Conservation (phyloP, 345 rosid genomes). For the Erysimum cheiranthoides region DNA sequence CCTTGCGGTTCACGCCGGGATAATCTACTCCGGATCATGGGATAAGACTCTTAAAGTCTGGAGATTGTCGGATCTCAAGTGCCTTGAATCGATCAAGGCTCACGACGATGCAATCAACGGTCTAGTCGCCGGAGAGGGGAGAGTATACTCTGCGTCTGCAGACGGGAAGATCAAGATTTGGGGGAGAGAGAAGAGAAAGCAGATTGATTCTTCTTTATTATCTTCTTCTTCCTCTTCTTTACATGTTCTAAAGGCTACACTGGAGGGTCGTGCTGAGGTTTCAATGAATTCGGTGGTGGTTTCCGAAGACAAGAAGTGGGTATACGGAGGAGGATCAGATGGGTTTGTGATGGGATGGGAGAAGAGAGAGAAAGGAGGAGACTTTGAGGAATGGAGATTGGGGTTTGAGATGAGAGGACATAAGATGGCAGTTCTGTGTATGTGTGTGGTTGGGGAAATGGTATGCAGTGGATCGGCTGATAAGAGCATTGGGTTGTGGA, state of each 20-base stretch:
- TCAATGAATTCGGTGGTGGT: constrained; percentile 73
- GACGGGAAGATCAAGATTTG: constrained; percentile 91
- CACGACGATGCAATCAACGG: constrained; percentile 89
- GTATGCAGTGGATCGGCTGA: constrained; percentile 90
- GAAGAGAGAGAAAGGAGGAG: constrained; percentile 43
- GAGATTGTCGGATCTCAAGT: constrained; percentile 83
- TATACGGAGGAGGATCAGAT: constrained; percentile 89
- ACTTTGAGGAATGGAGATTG: constrained; percentile 58
- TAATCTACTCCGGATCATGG: constrained; percentile 92
- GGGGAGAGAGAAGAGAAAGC: constrained; percentile 60
- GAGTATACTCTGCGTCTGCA: constrained; percentile 87
- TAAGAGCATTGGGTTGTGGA: constrained; percentile 88
- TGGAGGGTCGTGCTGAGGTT: constrained; percentile 80
- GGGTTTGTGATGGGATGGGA: constrained; percentile 93
- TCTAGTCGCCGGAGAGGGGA: constrained; percentile 65
- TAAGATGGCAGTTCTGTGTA: constrained; percentile 72
- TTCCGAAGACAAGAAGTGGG: constrained; percentile 70
- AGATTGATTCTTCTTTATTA: neutral
- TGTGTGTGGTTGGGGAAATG: constrained; percentile 67
- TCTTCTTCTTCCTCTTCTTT: constrained; percentile 43
- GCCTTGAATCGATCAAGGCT: constrained; percentile 84
- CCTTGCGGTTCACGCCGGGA: constrained; percentile 63
- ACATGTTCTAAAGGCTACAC: constrained; percentile 73
- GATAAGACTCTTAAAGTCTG: constrained; percentile 94
- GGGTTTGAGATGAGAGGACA: constrained; percentile 75